Percentiles rank a stretch among this genome's conserved stretches.
Evolutionary conservation across 345 rosid species (phyloP).

Genomic region (Reutealis trisperma): DNA sequence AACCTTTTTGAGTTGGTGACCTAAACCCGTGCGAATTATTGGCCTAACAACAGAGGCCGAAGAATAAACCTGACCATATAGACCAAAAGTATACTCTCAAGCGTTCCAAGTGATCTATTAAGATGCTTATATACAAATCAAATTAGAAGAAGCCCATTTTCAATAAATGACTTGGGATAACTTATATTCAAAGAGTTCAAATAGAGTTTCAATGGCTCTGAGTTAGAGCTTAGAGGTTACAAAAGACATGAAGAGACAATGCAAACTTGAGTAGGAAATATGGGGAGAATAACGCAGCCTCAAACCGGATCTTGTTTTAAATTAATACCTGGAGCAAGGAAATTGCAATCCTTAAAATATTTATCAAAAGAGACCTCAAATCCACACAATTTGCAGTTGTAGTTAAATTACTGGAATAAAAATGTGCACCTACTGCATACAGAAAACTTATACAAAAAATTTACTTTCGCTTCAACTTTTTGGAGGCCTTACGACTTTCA

Average conservation of each 20-base stretch:
- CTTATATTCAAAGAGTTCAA: background rate
- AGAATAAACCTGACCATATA: too few species aligned
- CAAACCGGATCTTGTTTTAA: background rate
- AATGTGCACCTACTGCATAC: slow-evolving; percentile 3
- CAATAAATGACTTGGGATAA: too few species aligned
- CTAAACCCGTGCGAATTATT: too few species aligned
- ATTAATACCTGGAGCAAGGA: background rate
- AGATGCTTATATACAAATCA: too few species aligned
- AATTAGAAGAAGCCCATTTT: too few species aligned
- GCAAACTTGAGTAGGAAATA: background rate
- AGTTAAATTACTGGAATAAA: background rate
- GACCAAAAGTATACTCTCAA: too few species aligned
- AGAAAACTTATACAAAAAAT: slow-evolving; percentile 21
- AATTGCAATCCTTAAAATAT: background rate
- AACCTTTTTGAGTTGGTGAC: too few species aligned
- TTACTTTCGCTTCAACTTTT: slow-evolving; percentile 47
- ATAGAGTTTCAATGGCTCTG: background rate
- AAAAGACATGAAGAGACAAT: background rate
- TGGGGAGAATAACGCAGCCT: background rate
- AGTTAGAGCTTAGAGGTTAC: too few species aligned
- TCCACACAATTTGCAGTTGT: background rate
- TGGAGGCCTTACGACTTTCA: slow-evolving; percentile 50
- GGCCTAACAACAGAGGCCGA: too few species aligned
- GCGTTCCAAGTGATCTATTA: too few species aligned
- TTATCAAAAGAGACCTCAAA: background rate